Evolutionary conservation across 257 asterid species (phyloP).

Genomic region (Handroanthus guayacan): DNA sequence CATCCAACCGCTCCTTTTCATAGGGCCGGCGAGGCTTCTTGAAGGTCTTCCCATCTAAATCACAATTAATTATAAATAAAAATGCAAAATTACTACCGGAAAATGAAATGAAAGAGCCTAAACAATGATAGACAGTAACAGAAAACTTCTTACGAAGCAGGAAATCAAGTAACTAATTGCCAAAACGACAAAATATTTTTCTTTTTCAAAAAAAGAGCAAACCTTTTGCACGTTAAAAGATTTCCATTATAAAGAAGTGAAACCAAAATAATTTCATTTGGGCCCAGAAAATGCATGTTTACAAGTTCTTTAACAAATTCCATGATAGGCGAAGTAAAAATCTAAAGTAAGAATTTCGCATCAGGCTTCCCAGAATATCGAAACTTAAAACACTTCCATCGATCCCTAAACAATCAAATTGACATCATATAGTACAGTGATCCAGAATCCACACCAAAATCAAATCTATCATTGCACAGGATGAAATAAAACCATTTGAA

Average conservation of each 20-base stretch:
- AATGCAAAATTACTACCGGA: neutral
- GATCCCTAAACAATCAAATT: neutral
- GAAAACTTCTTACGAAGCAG: neutral
- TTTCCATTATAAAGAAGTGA: neutral
- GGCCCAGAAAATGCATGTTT: neutral
- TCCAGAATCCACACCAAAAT: neutral
- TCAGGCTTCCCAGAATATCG: neutral
- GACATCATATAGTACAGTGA: neutral
- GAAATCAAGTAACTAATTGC: neutral
- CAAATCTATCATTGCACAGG: neutral
- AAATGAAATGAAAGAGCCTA: neutral
- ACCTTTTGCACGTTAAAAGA: neutral
- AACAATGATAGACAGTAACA: neutral
- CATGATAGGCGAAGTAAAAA: neutral
- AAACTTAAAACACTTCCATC: neutral
- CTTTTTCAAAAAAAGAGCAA: neutral
- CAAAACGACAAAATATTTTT: neutral
- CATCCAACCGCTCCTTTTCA: slow-evolving; percentile 76
- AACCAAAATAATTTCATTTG: neutral
- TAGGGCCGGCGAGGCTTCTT: slow-evolving; percentile 76
- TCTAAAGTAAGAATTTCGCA: neutral
- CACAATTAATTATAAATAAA: slow-evolving; percentile 1
- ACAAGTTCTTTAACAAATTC: neutral
- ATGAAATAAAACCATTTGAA: too few species aligned
- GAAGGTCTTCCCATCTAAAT: slow-evolving; percentile 68